A percentile compares a stretch with the other conserved stretches of the same genome.
phyloP scores from a whole-genome alignment of 2,329 filamentous ascomycete genomes.

The Phialophora tarda region DNA sequence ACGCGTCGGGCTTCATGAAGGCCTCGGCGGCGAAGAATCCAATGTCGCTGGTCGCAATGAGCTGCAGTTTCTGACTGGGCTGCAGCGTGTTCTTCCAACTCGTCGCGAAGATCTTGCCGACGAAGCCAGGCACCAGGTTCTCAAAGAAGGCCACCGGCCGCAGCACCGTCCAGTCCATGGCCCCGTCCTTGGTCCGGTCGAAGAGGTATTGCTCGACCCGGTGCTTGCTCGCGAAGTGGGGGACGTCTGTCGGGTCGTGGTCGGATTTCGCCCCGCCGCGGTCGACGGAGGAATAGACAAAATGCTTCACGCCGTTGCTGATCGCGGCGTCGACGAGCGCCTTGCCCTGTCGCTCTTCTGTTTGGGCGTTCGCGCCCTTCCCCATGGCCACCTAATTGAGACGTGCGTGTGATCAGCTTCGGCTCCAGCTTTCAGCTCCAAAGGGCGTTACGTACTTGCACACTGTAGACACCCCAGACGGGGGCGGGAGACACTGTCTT shows the following conservation, averaged over 20 bases:
- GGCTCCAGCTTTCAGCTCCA: no score
- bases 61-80: conserved; percentile 42
- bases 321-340: no score
- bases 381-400: no score
- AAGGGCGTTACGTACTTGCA: no score
- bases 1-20: conserved; percentile 47
- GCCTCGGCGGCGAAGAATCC: conserved; percentile 55
- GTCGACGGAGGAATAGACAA: no score
- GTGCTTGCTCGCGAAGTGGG: conserved; percentile 42
- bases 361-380: no score
- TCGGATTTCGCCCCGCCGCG: no score
- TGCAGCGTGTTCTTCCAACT: conserved; percentile 15
- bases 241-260: conserved; percentile 36
- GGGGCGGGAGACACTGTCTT: no score
- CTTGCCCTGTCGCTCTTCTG: no score
- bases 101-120: conserved; percentile 37
- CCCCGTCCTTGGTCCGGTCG: conserved; percentile 31
- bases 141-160: conserved; percentile 41
- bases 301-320: no score
- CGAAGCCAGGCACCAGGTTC: conserved; percentile 36
- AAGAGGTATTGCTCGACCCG: conserved; percentile 40
- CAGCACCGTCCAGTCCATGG: conserved; percentile 40
- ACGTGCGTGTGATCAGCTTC: no score
- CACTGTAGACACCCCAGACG: no score
- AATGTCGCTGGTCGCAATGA: conserved; percentile 53